Evolutionary conservation across 169 alveolate species (phyloP).

Genomic region (Hepatocystis sp.): DNA sequence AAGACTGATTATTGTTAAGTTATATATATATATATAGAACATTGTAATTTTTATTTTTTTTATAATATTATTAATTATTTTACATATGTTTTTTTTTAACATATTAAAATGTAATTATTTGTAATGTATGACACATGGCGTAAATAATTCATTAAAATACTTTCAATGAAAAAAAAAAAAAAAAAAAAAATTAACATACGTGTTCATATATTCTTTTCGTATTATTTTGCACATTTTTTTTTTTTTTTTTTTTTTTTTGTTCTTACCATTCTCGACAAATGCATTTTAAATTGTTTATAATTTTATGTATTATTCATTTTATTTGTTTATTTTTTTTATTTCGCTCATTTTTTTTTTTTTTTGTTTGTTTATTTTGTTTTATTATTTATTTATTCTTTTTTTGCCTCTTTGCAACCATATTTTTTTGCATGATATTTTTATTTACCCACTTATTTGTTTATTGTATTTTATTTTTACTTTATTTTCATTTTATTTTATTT

Average conservation of each 20-base stretch:
- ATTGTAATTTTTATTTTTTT: background rate
- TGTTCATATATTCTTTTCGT: too few species aligned
- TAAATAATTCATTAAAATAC: too few species aligned
- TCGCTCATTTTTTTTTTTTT: background rate
- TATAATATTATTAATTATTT: too few species aligned
- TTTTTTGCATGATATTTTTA: background rate
- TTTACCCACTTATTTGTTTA: background rate
- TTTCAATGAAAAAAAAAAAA: too few species aligned
- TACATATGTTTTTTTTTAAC: too few species aligned
- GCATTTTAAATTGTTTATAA: too few species aligned
- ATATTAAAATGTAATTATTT: too few species aligned
- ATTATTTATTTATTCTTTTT: background rate
- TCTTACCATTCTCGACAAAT: too few species aligned
- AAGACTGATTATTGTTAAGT: background rate
- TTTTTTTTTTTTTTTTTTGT: constrained; percentile 2
- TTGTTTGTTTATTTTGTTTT: constrained; percentile 3
- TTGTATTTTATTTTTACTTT: background rate
- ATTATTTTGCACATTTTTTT: constrained; percentile 15
- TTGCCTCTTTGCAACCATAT: background rate
- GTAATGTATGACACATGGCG: too few species aligned
- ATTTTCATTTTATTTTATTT: background rate
- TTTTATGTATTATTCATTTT: too few species aligned
- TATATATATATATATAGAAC: background rate
- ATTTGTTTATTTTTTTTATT: background rate
- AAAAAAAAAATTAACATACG: too few species aligned